Base-by-base conservation (phyloP, 2,329 filamentous ascomycete genomes). In the Phialophora expanda region DNA sequence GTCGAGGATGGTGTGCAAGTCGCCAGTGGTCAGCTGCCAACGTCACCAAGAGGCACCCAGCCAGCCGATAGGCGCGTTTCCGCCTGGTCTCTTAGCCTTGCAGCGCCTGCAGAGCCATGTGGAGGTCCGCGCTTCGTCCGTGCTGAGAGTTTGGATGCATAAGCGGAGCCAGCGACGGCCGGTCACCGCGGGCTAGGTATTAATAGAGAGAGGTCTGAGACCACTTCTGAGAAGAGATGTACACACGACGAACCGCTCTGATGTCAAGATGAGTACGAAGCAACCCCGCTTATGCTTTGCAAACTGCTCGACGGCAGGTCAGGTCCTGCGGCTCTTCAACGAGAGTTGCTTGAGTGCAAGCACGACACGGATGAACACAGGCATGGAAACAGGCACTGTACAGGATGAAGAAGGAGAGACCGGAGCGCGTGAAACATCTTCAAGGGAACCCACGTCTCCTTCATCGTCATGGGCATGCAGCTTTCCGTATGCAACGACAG, bases 51-150 rank as follows among this genome's bases (percentile, higher is more conserved):
- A 9, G 30, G 30, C 1, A 4, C 24, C 58, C 44, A 41, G 30
- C n/a, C 28, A 61, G 58, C 58, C 58, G 58, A 61, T 61, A 61
- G 58, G 58, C 46, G 58, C 46, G 58, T 61, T 53, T 61, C 41
- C 2, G 17, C 53, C 53, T 32, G 24, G 53, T 1, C 26, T 5
- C 26, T 24, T 53, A 8, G 48, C 20, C 48, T 22, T 24, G 26
- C 20, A 28, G 48, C 20, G 24, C 17, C 44, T 22, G 6, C n/a
- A 22, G 24, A 28, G 50, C 53, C 53, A 30, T 55, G 46, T 32
- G 46, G 58, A 61, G 12, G 30, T 41, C 46, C 30, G 38, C 38
- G 17, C 17, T 5, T 17, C 7, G 14, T 44, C 14, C 17, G 38
- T 44, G 38, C 38, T 44, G 38, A n/a, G 38, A 7, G 17, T 20